phyloP scores from a whole-genome alignment of 1,284 basidiomycete species.

The Tilletiaria anomala region DNA sequence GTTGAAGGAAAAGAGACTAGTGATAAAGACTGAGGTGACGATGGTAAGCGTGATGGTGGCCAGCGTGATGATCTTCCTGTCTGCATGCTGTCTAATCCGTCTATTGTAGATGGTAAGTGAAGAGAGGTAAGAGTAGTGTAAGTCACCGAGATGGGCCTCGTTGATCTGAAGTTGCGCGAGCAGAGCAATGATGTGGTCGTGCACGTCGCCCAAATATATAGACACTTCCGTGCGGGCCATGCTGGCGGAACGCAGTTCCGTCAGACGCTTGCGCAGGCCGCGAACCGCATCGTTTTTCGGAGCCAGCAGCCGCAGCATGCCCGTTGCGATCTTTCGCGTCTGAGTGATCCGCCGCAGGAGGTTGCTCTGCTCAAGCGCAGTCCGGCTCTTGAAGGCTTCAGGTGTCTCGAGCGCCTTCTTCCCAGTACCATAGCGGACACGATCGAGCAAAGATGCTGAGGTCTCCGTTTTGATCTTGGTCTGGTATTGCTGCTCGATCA shows the following conservation, averaged over 20 bases:
- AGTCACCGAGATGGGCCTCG: conserved; percentile 73
- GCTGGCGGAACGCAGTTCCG: conserved; percentile 32
- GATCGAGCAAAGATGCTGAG: no score
- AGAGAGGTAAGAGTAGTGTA: conserved; percentile 69
- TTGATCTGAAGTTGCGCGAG: conserved; percentile 74
- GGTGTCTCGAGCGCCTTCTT: no score
- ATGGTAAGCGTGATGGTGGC: conserved; percentile 56
- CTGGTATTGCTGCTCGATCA: no score
- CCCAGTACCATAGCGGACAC: no score
- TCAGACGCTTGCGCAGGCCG: conserved; percentile 59
- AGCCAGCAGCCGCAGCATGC: conserved; percentile 59
- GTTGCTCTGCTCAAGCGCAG: no score
- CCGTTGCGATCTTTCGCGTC: conserved; percentile 66
- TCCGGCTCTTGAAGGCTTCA: no score
- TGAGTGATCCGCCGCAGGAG: conserved; percentile 61
- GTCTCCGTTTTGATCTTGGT: no score
- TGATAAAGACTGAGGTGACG: conserved; percentile 40
- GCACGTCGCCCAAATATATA: conserved; percentile 82
- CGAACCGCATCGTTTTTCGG: conserved; percentile 71
- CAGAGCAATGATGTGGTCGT: conserved; percentile 81
- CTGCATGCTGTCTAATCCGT: conserved; percentile 51
- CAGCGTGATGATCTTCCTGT: conserved; percentile 55
- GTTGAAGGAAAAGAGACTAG: conserved; percentile 44
- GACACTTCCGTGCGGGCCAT: conserved; percentile 25
- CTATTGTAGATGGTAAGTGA: conserved; percentile 56